phyloP scores from a whole-genome alignment of 352 stramenopile species.

The Pythium brassicae region DNA sequence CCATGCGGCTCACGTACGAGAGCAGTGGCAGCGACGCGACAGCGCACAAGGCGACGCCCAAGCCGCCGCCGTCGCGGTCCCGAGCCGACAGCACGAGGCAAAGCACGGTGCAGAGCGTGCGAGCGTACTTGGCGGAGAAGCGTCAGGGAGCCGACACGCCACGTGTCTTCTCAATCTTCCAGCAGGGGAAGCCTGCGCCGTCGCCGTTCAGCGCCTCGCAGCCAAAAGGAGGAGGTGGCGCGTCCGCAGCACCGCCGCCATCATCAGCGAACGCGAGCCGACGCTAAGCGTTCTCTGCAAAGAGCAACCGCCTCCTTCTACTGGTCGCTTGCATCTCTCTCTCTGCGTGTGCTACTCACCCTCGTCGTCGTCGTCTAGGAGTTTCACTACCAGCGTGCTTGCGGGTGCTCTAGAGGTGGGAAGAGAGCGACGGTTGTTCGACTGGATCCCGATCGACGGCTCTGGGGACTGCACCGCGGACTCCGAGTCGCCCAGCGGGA shows the following conservation, averaged over 20 bases:
- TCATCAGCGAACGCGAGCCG: background rate
- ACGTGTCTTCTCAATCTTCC: constrained; percentile 17
- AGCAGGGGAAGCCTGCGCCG: constrained; percentile 4
- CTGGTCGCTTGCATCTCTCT: background rate
- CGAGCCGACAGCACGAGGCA: constrained; percentile 12
- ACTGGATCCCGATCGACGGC: background rate
- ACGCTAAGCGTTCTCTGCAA: too few species aligned
- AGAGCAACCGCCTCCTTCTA: background rate
- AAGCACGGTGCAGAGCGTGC: constrained; percentile 24
- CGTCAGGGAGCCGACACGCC: constrained; percentile 6
- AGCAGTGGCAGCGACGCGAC: too few species aligned
- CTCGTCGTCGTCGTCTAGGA: constrained; percentile 19
- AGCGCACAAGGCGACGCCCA: background rate
- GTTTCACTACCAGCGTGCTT: constrained; percentile 4
- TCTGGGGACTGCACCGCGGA: background rate
- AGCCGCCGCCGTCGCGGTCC: background rate
- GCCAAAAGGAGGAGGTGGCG: too few species aligned
- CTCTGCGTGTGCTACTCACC: constrained; percentile 3
- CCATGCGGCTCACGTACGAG: constrained; percentile 45
- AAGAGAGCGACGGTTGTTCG: background rate
- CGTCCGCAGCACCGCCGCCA: background rate
- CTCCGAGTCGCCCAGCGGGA: background rate
- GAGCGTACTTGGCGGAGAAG: constrained; percentile 26
- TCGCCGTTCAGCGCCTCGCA: background rate
- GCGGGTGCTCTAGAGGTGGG: background rate